Conservation (phyloP, 306 rosid genomes). For the Notholithocarpus densiflorus region DNA sequence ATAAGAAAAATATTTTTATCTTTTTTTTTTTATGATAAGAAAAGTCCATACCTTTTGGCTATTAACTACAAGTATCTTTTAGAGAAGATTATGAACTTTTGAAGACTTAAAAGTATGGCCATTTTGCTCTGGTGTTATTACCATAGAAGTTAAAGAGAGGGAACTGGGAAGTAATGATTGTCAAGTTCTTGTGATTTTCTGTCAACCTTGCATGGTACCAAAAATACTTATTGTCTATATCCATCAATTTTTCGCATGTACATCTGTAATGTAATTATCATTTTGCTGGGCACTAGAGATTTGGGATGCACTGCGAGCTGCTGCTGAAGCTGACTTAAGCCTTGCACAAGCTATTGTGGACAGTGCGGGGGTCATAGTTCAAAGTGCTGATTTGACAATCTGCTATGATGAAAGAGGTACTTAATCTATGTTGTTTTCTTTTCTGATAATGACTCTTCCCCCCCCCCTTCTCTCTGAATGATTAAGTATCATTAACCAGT, state of each 20-base stretch:
- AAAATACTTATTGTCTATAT: neutral
- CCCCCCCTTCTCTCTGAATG: too few relatives aligned
- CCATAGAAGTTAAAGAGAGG: neutral
- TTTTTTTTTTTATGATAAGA: neutral
- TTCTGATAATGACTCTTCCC: neutral
- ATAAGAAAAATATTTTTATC: neutral
- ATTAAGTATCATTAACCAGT: too few relatives aligned
- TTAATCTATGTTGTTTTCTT: constrained; percentile 17
- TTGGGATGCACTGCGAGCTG: constrained; percentile 99
- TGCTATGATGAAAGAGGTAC: constrained; percentile 98
- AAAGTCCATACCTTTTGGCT: neutral
- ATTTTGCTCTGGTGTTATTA: neutral
- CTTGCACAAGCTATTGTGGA: constrained; percentile 94
- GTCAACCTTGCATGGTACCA: constrained; percentile 4
- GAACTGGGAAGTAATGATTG: neutral
- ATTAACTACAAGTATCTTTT: neutral
- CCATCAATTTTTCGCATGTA: neutral
- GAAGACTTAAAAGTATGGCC: too few relatives aligned
- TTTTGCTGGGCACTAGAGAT: constrained; percentile 61
- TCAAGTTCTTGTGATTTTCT: neutral
- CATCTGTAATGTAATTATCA: constrained; percentile 20
- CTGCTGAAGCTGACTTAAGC: constrained; percentile 85
- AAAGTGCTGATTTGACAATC: constrained; percentile 85
- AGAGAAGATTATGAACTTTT: neutral
- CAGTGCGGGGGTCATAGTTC: constrained; percentile 94